Evolutionary conservation across 1,139 yeast species (phyloP), one percentile per base, ranked within the genome.

Genomic region (Lodderomyces orthopsilosis): DNA sequence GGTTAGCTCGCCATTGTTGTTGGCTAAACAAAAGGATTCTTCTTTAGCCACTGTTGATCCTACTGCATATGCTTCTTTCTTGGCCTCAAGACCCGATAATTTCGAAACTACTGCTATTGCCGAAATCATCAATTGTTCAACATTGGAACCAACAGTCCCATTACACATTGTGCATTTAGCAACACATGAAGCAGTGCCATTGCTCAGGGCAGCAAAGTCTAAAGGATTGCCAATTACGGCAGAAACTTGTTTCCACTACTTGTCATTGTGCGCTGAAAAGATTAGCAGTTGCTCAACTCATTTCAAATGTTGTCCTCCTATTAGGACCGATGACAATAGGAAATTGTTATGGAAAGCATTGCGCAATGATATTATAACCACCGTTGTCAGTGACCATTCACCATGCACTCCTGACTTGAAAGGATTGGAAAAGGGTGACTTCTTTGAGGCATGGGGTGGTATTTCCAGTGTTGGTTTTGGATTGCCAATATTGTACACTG

Each of bases 401-500:
- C 98, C 97, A 6, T 91, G 98, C 65, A 88, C 96, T 0, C 96
- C 97, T 0, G 89, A 88, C 49, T 70, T 91, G 54, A 91, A 90
- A 61, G 85, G 85, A 19, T 70, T 90, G 45, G 85, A 82, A 23
- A 75, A 79, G 45, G 97, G 97, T 40, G 95, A 91, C 59, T 91
- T 90, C 61, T 81, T 89, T 61, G 78, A 81, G 38, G 96, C 97
- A 2, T 91, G 97, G 98, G 98, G 97, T 39, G 98, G 97, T n/a
- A 89, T 91, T 41, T 77, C 95, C 2, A 86, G 96, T 1, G 94
- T 91, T 22, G 98, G 98, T 0, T 79, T 90, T 41, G 97, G 97
- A 0, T 74, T 91, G 43, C 86, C 95, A 0, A 75, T 90, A 37
- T 65, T 91, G 45, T 83, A 77, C 73, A 86, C 96, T 1, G 90